Conservation (phyloP, 2,329 filamentous ascomycete genomes). For the Coniochaeta sp. region DNA sequence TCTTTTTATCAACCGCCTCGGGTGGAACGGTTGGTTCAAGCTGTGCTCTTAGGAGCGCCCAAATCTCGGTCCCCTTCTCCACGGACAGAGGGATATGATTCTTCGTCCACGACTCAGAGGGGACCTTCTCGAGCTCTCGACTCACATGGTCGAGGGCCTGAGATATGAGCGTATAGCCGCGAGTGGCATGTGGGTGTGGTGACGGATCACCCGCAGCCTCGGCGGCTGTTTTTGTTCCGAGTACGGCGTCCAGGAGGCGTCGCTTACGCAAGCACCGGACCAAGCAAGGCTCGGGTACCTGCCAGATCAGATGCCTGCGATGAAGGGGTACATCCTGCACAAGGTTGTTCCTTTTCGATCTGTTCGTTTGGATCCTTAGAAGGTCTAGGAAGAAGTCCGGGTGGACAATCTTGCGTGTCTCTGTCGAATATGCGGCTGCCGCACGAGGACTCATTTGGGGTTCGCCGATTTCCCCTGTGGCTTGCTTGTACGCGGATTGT, state of each 20-base stretch:
- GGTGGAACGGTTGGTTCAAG: not conserved
- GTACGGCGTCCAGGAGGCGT: not conserved
- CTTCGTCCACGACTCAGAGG: constrained; percentile 6
- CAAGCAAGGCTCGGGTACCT: constrained; percentile 4
- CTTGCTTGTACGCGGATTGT: not conserved
- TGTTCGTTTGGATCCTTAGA: not conserved
- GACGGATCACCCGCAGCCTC: not conserved
- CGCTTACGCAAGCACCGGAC: not conserved
- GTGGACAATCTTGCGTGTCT: not conserved
- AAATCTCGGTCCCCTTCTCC: constrained; percentile 1
- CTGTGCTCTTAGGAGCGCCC: not conserved
- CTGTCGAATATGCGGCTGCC: not conserved
- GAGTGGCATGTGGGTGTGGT: not conserved
- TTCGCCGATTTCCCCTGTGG: not conserved
- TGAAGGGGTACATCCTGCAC: not conserved
- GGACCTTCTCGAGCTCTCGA: not conserved
- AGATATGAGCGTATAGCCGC: not conserved
- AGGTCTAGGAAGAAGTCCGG: not conserved
- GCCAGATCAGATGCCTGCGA: constrained; percentile 18
- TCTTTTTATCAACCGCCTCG: not conserved
- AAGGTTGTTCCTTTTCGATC: not conserved
- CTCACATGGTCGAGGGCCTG: not conserved
- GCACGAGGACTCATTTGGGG: not conserved
- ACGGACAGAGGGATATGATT: constrained; percentile 5
- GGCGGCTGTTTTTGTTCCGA: not conserved